These are phyloP conservation scores for Neofusicoccum parvum DNA, from an alignment of 2,329 filamentous ascomycete species.

Conservation along the genomic window DNA sequence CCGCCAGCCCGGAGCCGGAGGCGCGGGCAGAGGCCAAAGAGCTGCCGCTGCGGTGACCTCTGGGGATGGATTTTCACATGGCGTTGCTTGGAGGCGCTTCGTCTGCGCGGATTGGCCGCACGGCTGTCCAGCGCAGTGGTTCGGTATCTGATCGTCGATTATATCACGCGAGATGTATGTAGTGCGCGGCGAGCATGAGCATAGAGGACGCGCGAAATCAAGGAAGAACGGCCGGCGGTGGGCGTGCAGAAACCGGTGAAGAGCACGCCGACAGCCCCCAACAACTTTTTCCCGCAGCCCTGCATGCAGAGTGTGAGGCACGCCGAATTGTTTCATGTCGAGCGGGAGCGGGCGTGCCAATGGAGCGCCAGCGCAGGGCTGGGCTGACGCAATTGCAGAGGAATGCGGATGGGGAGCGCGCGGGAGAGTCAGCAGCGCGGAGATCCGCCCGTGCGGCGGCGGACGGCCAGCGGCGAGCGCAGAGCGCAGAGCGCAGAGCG, in stretches of 20 bases:
- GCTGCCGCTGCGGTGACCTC: conserved; percentile 18
- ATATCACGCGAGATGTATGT: conserved; percentile 9
- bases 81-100: not conserved
- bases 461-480: not conserved
- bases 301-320: not conserved
- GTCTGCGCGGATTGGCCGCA: no score
- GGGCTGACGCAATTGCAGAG: conserved; percentile 3
- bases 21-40: not conserved
- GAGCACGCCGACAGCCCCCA: not conserved
- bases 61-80: not conserved
- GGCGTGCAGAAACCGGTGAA: not conserved
- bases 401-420: not conserved
- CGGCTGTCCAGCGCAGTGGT: not conserved
- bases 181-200: not conserved
- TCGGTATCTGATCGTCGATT: conserved; percentile 10
- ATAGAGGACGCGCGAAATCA: conserved; percentile 3
- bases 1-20: conserved; percentile 37
- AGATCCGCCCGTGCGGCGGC: conserved; percentile 10
- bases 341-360: no score
- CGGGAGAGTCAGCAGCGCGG: not conserved
- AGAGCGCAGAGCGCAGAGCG: not conserved
- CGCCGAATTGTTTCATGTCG: not conserved
- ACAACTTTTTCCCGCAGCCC: not conserved
- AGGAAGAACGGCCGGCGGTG: conserved; percentile 9
- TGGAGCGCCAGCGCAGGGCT: not conserved